Conservation (phyloP, 306 rosid genomes). For the Ormosia emarginata region DNA sequence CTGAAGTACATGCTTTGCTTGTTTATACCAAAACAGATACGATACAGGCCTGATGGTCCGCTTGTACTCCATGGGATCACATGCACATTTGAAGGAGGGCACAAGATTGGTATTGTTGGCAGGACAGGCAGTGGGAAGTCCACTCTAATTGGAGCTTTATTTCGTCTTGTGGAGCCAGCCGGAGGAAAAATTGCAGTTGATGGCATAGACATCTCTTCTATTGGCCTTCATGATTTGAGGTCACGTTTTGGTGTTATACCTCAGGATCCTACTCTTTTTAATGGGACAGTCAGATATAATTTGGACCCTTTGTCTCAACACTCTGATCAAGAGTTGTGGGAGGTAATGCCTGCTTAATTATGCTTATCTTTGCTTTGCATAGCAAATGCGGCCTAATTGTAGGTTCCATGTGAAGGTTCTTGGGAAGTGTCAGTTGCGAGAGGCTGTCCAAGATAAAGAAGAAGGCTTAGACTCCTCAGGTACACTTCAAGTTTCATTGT, state of each 20-base stretch:
- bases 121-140: conserved; percentile 84
- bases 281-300: conserved; percentile 70
- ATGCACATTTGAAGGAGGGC: conserved; percentile 71
- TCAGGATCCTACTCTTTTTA: conserved; percentile 83
- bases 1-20: not conserved
- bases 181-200: conserved; percentile 59
- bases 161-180: conserved; percentile 72
- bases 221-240: conserved; percentile 81
- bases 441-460: conserved; percentile 58
- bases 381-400: not conserved
- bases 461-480: conserved; percentile 57
- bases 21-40: conserved; percentile 38
- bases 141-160: conserved; percentile 61
- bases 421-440: conserved; percentile 64
- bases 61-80: conserved; percentile 73
- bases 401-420: conserved; percentile 40
- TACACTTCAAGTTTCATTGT: conserved; percentile 3
- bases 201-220: conserved; percentile 61
- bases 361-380: not conserved
- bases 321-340: conserved; percentile 68
- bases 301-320: conserved; percentile 67
- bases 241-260: conserved; percentile 73
- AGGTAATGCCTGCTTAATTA: conserved; percentile 37
- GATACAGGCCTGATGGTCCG: conserved; percentile 55
- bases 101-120: conserved; percentile 78